These are phyloP conservation scores for Melaleuca quinquenervia DNA, from an alignment of 345 rosid genomes.

Conservation along the genomic window DNA sequence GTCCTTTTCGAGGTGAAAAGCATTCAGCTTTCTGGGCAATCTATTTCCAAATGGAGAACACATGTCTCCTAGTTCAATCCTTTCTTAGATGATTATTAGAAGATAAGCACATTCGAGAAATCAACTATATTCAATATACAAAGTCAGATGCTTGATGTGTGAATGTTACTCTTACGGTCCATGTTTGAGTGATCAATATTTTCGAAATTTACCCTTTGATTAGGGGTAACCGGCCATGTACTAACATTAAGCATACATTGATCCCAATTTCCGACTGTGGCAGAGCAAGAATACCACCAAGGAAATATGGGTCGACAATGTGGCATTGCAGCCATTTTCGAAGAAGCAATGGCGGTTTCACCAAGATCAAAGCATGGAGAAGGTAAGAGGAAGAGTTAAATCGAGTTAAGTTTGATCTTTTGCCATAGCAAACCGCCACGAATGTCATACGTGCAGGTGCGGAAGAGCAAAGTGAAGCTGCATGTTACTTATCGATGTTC, in stretches of 20 bases:
- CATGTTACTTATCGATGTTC: conserved; percentile 28
- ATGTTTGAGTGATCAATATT: background rate
- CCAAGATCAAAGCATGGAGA: conserved; percentile 42
- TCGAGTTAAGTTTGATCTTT: background rate
- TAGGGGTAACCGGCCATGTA: too few species aligned
- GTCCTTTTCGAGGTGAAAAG: conserved; percentile 42
- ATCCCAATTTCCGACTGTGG: background rate
- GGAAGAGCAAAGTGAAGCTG: conserved; percentile 52
- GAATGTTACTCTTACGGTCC: background rate
- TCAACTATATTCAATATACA: background rate
- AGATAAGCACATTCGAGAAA: background rate
- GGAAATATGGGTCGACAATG: conserved; percentile 42
- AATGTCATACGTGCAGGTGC: conserved; percentile 22
- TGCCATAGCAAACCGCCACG: background rate
- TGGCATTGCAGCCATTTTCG: conserved; percentile 54
- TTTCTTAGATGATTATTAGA: background rate
- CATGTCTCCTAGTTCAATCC: background rate
- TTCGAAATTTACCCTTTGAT: background rate
- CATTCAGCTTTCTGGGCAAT: background rate
- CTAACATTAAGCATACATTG: background rate
- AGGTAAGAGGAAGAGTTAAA: conserved; percentile 14
- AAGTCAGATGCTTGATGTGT: background rate
- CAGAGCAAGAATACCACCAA: conserved; percentile 32
- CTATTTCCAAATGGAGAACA: background rate
- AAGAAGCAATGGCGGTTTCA: conserved; percentile 54